Base-by-base conservation (phyloP, 1,139 yeast species). In the Trichomonascaceae sp. region DNA sequence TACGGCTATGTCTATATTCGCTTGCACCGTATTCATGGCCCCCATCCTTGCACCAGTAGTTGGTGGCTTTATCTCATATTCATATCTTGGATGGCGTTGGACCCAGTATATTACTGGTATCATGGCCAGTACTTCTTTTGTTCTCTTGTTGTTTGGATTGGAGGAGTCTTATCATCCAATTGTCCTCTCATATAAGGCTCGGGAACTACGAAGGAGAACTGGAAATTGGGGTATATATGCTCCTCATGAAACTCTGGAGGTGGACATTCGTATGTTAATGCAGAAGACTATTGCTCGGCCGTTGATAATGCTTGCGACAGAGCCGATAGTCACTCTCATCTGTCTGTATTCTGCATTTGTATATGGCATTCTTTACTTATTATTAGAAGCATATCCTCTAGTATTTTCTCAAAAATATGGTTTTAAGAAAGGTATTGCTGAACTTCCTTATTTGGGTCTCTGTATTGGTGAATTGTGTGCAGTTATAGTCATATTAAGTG, bases 171-270 rank as follows among this genome's bases (percentile, higher is more conserved):
- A 80, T 62, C 70, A 67, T 38, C 74, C 74, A 3, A 55, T 69
- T 15, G 72, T 79, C 52, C 73, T 80, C 53, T 72, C 67, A 10
- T 55, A 61, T 20, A 77, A 77, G 62, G 84, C 83, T 15, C 73
- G 69, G 59, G 65, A 60, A 22, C 70, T 80, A 74, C 75, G 73
- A 66, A 77, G 76, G 63, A 71, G 79, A 60, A 72, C 75, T 1
- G 74, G 74, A 12, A 82, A 80, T 66, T 87, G 95, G 95, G 89
- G 88, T 48, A 84, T 88, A 53, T 83, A 81, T 65, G 95, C 96
- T 27, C 85, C 95, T 7, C 95, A 85, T 63, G 96, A 89, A 67
- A 86, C 82, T 61, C 77, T 84, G 54, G 77, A 78, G 52, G 73
- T 87, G 49, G 76, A 83, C 43, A 55, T 87, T 51, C 76, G 75